A percentile compares a stretch with the other conserved stretches of the same genome.
These are phyloP conservation scores for Flagelloscypha sp. DNA, from an alignment of 768 basidiomycete genomes.

Conservation along the genomic window DNA sequence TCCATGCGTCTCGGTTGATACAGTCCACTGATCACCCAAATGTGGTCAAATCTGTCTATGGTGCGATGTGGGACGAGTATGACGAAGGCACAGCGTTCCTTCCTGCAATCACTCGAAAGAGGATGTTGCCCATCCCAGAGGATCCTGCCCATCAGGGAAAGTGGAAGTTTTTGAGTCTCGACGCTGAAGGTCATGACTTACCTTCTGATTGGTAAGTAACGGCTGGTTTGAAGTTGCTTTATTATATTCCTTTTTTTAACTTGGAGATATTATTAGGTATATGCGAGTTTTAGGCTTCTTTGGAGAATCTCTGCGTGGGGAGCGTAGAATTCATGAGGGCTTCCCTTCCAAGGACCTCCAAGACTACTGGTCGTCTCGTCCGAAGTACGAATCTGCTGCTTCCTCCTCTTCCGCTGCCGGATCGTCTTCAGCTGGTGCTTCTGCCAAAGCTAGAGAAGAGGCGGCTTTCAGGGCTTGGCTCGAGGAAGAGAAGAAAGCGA, in stretches of 20 bases:
- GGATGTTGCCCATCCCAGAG: conserved; percentile 52
- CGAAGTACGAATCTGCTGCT: conserved; percentile 57
- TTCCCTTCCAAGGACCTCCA: conserved; percentile 66
- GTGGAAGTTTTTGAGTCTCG: conserved; percentile 60
- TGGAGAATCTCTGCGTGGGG: conserved; percentile 56
- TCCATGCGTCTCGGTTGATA: conserved; percentile 53
- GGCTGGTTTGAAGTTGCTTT: neutral
- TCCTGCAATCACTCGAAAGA: conserved; percentile 55
- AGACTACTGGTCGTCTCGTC: conserved; percentile 65
- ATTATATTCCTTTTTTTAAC: neutral
- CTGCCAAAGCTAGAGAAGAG: too few species aligned
- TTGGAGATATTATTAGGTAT: conserved; percentile 39
- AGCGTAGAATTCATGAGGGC: conserved; percentile 51
- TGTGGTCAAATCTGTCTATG: conserved; percentile 64
- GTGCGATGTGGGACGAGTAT: conserved; percentile 91
- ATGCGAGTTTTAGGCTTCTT: conserved; percentile 74
- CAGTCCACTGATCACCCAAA: too few species aligned
- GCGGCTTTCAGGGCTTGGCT: conserved; percentile 2
- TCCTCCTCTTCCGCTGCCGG: too few species aligned
- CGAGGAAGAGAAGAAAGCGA: conserved; percentile 7
- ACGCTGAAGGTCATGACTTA: conserved; percentile 69
- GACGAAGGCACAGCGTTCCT: conserved; percentile 82
- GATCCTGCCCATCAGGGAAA: too few species aligned
- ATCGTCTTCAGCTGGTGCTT: too few species aligned
- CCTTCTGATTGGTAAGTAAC: conserved; percentile 68